Evolutionary conservation across 768 basidiomycete species (phyloP).

Genomic region (Boletus coccyginus): DNA sequence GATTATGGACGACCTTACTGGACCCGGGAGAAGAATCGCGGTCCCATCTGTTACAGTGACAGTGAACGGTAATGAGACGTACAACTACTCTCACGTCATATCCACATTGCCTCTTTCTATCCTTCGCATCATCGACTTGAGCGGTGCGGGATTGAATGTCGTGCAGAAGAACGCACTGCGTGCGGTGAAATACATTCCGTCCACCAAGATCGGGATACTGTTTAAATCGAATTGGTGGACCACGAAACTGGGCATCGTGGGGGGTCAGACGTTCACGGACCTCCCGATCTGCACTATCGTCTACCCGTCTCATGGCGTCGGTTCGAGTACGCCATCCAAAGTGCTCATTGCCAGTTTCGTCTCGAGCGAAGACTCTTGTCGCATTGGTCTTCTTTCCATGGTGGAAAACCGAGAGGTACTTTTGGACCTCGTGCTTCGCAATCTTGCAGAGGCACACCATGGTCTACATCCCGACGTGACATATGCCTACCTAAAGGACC

Average conservation of each 20-base stretch:
- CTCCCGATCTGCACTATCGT: slow-evolving; percentile 6
- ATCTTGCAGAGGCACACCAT: slow-evolving; percentile 8
- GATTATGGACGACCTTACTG: background rate
- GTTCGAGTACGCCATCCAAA: slow-evolving; percentile 5
- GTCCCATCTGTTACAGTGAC: slow-evolving; percentile 5
- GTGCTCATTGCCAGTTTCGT: slow-evolving; percentile 7
- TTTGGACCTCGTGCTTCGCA: slow-evolving; percentile 3
- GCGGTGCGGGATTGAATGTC: background rate
- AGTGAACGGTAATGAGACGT: slow-evolving; percentile 6
- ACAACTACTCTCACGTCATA: slow-evolving; percentile 8
- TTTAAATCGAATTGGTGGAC: slow-evolving; percentile 16
- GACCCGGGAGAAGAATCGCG: background rate
- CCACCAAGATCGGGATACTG: slow-evolving; percentile 3
- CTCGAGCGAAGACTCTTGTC: background rate
- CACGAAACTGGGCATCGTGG: slow-evolving; percentile 6
- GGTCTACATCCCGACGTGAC: slow-evolving; percentile 3
- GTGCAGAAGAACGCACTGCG: slow-evolving; percentile 8
- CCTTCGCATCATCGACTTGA: slow-evolving; percentile 7
- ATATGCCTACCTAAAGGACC: background rate
- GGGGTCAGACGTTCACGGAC: slow-evolving; percentile 11
- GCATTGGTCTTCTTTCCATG: background rate
- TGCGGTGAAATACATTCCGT: background rate
- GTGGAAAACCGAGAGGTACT: background rate
- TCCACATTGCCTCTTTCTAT: slow-evolving; percentile 6
- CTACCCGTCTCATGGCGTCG: slow-evolving; percentile 8